Evolutionary conservation across 345 rosid genomes (phyloP).

Genomic region (Aurinia saxatilis): DNA sequence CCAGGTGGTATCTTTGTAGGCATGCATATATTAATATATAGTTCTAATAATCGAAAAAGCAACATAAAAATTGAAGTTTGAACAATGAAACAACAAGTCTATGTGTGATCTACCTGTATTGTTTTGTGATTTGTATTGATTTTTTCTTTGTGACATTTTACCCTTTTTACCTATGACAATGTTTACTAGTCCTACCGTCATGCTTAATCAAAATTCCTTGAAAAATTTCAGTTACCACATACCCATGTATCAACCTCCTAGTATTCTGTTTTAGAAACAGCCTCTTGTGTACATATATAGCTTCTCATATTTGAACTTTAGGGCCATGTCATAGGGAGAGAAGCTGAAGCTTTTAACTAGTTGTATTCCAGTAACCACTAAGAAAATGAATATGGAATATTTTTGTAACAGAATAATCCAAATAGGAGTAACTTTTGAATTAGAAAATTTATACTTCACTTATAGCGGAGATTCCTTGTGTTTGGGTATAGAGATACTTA

Average conservation of each 20-base stretch:
- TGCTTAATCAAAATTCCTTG: conserved; percentile 8
- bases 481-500: no score
- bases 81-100: background rate
- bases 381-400: background rate
- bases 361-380: background rate
- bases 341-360: conserved; percentile 3
- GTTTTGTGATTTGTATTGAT: background rate
- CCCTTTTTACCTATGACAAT: conserved; percentile 11
- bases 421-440: background rate
- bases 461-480: background rate
- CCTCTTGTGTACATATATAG: background rate
- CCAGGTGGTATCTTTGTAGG: background rate
- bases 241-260: background rate
- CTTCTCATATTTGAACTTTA: conserved; percentile 1
- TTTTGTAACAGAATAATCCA: background rate
- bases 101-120: background rate
- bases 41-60: background rate
- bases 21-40: background rate
- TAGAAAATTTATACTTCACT: background rate
- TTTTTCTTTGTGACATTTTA: background rate
- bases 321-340: background rate
- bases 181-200: conserved; percentile 14
- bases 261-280: background rate
- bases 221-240: background rate
- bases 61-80: background rate